Conservation (phyloP, 768 basidiomycete genomes). For the Russula compacta region DNA sequence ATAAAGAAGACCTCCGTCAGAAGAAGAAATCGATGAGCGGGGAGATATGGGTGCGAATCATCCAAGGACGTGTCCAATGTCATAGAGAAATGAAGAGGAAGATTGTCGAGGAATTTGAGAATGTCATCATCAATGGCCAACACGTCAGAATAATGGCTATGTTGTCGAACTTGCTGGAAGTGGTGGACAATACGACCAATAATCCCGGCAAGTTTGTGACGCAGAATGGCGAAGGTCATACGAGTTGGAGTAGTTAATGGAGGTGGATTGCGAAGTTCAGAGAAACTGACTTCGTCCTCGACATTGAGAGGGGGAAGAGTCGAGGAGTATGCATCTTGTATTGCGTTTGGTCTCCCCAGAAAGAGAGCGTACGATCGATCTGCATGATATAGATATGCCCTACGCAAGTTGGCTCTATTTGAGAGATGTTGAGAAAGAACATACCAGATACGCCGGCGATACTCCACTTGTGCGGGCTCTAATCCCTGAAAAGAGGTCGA, state of each 20-base stretch:
- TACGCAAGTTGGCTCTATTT: slow-evolving; percentile 23
- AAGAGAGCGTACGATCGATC: slow-evolving; percentile 88
- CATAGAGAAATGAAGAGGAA: slow-evolving; percentile 73
- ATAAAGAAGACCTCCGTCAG: slow-evolving; percentile 86
- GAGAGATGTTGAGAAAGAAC: slow-evolving; percentile 2
- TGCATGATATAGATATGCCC: slow-evolving; percentile 89
- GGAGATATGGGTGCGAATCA: slow-evolving; percentile 51
- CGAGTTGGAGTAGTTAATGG: slow-evolving; percentile 64
- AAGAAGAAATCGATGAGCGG: slow-evolving; percentile 80
- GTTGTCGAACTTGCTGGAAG: slow-evolving; percentile 77
- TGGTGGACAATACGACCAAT: slow-evolving; percentile 90
- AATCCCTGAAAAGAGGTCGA: slow-evolving; percentile 40
- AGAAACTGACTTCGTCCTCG: slow-evolving; percentile 45
- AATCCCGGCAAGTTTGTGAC: slow-evolving; percentile 72
- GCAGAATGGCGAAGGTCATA: slow-evolving; percentile 82
- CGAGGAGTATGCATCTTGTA: slow-evolving; percentile 84
- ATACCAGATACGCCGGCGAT: slow-evolving; percentile 84
- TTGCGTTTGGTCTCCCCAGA: slow-evolving; percentile 82
- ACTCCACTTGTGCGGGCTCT: slow-evolving; percentile 71
- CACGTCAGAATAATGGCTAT: slow-evolving; percentile 78
- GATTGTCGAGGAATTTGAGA: slow-evolving; percentile 57
- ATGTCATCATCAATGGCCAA: slow-evolving; percentile 76
- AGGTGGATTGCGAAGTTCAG: slow-evolving; percentile 39
- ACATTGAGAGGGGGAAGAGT: slow-evolving; percentile 68
- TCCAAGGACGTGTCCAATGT: slow-evolving; percentile 75